phyloP scores from a whole-genome alignment of 495 filamentous ascomycete species.

The Daldinia vernicosa region DNA sequence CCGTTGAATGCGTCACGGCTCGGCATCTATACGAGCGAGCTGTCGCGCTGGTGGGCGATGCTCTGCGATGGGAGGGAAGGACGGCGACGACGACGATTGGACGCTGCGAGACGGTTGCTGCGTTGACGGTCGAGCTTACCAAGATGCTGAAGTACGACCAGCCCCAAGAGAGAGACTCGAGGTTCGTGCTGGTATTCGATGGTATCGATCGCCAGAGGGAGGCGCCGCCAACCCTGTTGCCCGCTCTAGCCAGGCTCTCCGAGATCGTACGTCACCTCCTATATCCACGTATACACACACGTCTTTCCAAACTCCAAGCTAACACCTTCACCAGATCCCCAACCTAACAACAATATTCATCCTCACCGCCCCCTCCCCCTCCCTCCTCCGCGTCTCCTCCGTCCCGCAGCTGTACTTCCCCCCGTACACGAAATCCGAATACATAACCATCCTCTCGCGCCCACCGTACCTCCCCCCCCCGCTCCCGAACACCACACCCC shows the following conservation, averaged over 20 bases:
- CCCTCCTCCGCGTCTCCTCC: conserved; percentile 74
- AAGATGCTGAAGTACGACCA: conserved; percentile 61
- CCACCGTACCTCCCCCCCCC: conserved; percentile 46
- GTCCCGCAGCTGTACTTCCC: conserved; percentile 86
- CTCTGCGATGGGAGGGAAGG: conserved; percentile 53
- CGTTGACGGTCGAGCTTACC: conserved; percentile 74
- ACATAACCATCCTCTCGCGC: conserved; percentile 73
- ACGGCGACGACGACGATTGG: conserved; percentile 44
- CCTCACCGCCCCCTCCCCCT: conserved; percentile 74
- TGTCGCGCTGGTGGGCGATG: conserved; percentile 61
- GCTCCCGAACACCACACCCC: conserved; percentile 50
- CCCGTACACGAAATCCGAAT: conserved; percentile 81
- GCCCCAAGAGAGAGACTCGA: conserved; percentile 44
- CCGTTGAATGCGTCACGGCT: conserved; percentile 85
- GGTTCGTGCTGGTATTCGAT: conserved; percentile 86
- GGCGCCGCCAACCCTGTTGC: conserved; percentile 77
- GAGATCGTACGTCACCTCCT: conserved; percentile 70
- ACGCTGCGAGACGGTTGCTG: conserved; percentile 79
- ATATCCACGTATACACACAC: not conserved
- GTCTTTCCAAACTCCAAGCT: conserved; percentile 8
- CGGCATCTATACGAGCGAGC: conserved; percentile 84
- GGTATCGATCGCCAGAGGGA: conserved; percentile 91
- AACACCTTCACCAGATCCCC: conserved; percentile 69
- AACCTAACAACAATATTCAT: conserved; percentile 81
- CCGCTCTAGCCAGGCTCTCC: conserved; percentile 80